Evolutionary conservation across 768 basidiomycete species (phyloP).

Genomic region (Mycena pura): DNA sequence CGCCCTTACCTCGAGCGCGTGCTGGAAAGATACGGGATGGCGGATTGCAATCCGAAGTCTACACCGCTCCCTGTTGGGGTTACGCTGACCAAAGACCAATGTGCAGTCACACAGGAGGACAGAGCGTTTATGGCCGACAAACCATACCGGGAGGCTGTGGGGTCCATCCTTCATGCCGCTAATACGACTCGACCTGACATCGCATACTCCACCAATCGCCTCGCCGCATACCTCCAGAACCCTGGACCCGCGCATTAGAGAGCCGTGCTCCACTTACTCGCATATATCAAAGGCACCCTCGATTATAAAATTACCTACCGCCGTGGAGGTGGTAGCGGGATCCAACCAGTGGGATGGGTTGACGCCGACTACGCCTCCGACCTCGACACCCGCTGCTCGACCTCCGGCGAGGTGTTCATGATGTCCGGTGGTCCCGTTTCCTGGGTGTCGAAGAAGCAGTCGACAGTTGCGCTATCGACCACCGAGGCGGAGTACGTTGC

Average conservation of each 20-base stretch:
- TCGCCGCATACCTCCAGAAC: conserved; percentile 30
- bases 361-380: conserved; percentile 17
- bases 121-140: conserved; percentile 36
- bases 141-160: conserved; percentile 28
- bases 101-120: too few relatives aligned
- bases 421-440: too few relatives aligned
- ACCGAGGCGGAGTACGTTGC: too few relatives aligned
- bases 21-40: conserved; percentile 24
- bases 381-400: conserved; percentile 25
- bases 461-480: too few relatives aligned
- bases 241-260: conserved; percentile 41
- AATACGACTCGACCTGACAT: conserved; percentile 34
- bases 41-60: conserved; percentile 27
- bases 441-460: too few relatives aligned
- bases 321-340: not conserved
- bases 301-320: conserved; percentile 31
- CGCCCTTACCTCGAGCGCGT: conserved; percentile 21
- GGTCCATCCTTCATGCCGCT: too few relatives aligned
- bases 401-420: conserved; percentile 38
- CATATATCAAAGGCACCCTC: conserved; percentile 41
- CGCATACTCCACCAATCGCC: conserved; percentile 25
- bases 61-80: conserved; percentile 32
- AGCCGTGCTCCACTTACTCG: conserved; percentile 40
- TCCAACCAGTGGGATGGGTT: conserved; percentile 1
- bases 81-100: conserved; percentile 21